Percentiles rank a stretch among this genome's conserved stretches.
Conservation (phyloP, 768 basidiomycete genomes). For the Boletus rubescentipes region DNA sequence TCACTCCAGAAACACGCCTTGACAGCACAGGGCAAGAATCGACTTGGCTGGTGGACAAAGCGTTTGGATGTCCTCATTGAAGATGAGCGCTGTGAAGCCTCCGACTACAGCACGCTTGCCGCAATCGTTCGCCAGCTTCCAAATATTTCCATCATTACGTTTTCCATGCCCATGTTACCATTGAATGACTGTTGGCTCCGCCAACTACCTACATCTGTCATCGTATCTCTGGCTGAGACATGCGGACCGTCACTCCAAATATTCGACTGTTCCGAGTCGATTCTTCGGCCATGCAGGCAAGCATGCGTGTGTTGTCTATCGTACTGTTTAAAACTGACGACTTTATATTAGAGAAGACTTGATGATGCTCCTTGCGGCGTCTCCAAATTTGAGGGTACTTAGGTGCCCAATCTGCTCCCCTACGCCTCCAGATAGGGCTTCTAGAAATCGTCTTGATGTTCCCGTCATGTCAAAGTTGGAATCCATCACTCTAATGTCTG, state of each 20-base stretch:
- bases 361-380: conserved; percentile 26
- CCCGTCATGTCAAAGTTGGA: conserved; percentile 29
- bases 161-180: conserved; percentile 29
- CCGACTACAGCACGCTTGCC: conserved; percentile 24
- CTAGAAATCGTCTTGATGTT: conserved; percentile 18
- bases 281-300: conserved; percentile 31
- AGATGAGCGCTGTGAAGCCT: conserved; percentile 26
- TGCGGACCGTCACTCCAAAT: conserved; percentile 26
- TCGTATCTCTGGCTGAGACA: conserved; percentile 24
- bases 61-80: conserved; percentile 26
- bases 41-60: conserved; percentile 28
- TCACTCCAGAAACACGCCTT: conserved; percentile 12
- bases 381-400: conserved; percentile 28
- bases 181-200: conserved; percentile 28
- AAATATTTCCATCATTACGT: conserved; percentile 23
- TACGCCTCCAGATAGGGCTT: conserved; percentile 21
- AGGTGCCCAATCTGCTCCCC: conserved; percentile 30
- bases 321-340: neutral
- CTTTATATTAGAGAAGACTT: conserved; percentile 25
- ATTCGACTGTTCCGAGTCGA: conserved; percentile 32
- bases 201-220: conserved; percentile 21
- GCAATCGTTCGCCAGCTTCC: conserved; percentile 25
- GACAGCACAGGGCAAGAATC: conserved; percentile 1
- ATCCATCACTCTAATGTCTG: conserved; percentile 26
- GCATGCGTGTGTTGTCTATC: neutral